Base-by-base conservation (phyloP, 2,329 filamentous ascomycete genomes). In the Botrytis squamosa region DNA sequence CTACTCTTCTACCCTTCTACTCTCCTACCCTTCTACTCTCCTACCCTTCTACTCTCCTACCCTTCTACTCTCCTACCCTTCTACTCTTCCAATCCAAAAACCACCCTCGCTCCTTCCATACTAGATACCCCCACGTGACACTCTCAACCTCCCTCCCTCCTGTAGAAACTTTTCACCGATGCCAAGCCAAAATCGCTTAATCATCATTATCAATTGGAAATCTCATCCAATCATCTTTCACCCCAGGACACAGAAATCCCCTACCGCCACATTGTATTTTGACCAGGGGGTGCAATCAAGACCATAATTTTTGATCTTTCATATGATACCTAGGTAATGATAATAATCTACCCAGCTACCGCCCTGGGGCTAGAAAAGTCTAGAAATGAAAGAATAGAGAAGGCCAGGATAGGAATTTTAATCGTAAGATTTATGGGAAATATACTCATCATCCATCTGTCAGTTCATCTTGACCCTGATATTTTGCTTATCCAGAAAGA, bases 161-260 rank as follows among this genome's bases (percentile, higher is more conserved):
- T 42, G 62, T 18, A 29, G 62, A 46, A 46, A 33, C 63, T 65
- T 55, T 52, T 67, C 65, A 29, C 65, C 65, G 65, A 68, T 68
- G 65, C 65, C 65, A 68, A 68, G 65, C 16, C 22, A n/a, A 4
- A 2, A 1, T 16, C 3, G 16, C 38, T 9, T 16, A 40, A 5
- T 68, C 46, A 52, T 55, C 22, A 40, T 2, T 14, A 29, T 38
- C 46, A n/a, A n/a, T 0, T n/a, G n/a, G 46, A 20, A n/a, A 67
- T 67, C 44, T 55, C 33, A 16, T 10, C 64, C 64, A 67, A 67
- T 67, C 64, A 67, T 10, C 33, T 36, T 9, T 1, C 9, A 1
- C 18, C 4, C 29, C 12, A 2, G 29, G 20, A 5, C 36, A 18
- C 9, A 25, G 57, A 40, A 62, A 16, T 62, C 5, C 22, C 36